phyloP scores from a whole-genome alignment of 345 rosid species.

The Hirschfeldia incana region DNA sequence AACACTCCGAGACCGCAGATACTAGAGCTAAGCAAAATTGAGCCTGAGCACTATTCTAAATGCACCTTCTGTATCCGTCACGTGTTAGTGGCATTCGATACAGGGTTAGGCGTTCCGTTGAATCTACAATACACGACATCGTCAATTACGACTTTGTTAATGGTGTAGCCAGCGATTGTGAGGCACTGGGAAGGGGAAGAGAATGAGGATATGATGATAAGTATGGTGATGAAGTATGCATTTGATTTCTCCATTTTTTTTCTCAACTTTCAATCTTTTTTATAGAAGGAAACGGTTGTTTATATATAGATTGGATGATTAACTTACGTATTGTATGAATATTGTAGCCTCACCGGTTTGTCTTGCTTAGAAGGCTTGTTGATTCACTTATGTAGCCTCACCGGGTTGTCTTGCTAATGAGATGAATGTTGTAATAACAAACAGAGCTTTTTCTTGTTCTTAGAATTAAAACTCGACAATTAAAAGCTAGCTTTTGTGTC shows the following conservation, averaged over 20 bases:
- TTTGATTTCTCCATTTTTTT: not conserved
- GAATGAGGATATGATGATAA: not conserved
- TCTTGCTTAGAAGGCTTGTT: no score
- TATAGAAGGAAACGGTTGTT: not conserved
- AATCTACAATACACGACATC: not conserved
- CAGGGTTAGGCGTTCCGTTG: not conserved
- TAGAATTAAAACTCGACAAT: no score
- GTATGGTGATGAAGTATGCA: not conserved
- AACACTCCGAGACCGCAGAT: not conserved
- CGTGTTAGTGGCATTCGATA: not conserved
- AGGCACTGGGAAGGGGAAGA: not conserved
- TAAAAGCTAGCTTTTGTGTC: no score
- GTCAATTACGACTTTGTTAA: not conserved
- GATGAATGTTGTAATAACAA: not conserved
- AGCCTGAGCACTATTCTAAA: not conserved
- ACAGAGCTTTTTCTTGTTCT: no score
- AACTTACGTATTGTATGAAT: not conserved
- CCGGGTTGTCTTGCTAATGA: not conserved
- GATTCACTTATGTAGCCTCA: no score
- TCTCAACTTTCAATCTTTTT: not conserved
- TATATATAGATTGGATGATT: not conserved
- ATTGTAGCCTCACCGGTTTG: not conserved
- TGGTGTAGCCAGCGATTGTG: not conserved
- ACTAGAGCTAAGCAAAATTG: not conserved
- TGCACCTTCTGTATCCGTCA: not conserved